Conservation (phyloP, 768 basidiomycete genomes). For the Boletus sp. region DNA sequence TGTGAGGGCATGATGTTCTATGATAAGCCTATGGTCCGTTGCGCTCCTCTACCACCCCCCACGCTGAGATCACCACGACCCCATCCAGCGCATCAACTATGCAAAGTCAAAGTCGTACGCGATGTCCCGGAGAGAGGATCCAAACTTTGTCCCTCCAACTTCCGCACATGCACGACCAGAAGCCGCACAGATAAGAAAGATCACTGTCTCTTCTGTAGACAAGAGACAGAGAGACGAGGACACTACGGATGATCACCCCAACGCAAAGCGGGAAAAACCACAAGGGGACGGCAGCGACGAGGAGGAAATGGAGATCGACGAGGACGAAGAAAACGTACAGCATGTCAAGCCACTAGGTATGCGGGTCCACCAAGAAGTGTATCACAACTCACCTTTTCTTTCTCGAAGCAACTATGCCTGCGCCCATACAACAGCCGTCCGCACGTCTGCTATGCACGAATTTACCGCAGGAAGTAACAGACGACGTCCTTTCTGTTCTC, state of each 20-base stretch:
- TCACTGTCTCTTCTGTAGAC: constrained; percentile 38
- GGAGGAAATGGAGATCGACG: constrained; percentile 94
- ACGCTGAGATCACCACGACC: constrained; percentile 10
- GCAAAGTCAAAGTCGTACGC: constrained; percentile 89
- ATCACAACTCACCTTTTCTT: constrained; percentile 13
- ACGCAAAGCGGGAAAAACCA: constrained; percentile 65
- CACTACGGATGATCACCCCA: constrained; percentile 48
- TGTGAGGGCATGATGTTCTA: constrained; percentile 93
- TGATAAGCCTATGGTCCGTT: constrained; percentile 82
- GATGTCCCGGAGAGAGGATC: constrained; percentile 74
- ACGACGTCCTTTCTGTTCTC: constrained; percentile 79
- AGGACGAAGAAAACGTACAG: constrained; percentile 66
- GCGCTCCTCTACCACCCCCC: constrained; percentile 1
- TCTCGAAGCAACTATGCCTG: constrained; percentile 40
- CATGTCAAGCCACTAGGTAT: constrained; percentile 44
- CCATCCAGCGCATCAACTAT: constrained; percentile 78
- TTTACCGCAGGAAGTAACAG: constrained; percentile 86
- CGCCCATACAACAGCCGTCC: constrained; percentile 52
- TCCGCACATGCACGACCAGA: constrained; percentile 56
- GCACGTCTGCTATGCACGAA: constrained; percentile 75
- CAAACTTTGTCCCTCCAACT: constrained; percentile 72
- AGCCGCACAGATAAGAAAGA: constrained; percentile 38
- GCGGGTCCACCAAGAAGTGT: constrained; percentile 26
- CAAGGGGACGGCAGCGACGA: constrained; percentile 65
- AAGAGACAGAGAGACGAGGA: constrained; percentile 71